Evolutionary conservation across 352 stramenopile genomes (phyloP).

Genomic region (Phytophthora vignae): DNA sequence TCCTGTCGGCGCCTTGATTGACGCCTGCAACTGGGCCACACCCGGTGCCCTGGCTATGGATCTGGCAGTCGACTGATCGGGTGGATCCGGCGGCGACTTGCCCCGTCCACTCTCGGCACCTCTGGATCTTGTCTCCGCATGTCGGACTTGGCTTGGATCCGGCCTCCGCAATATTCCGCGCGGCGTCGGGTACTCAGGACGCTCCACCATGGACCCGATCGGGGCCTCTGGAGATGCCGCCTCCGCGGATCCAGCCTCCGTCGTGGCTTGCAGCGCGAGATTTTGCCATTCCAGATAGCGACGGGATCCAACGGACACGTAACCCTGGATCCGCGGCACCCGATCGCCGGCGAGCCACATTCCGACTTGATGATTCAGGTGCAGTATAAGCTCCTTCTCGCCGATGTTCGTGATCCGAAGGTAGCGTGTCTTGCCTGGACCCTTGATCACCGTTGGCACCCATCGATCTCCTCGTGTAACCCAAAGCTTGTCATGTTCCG

Average conservation of each 20-base stretch:
- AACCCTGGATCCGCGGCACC: constrained; percentile 5
- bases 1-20: too few relatives aligned
- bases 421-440: not conserved
- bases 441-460: constrained; percentile 1
- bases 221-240: not conserved
- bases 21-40: too few relatives aligned
- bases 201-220: not conserved
- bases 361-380: too few relatives aligned
- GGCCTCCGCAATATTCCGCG: too few relatives aligned
- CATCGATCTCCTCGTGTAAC: constrained; percentile 4
- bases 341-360: constrained; percentile 18
- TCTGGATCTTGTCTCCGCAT: too few relatives aligned
- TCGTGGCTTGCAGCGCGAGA: not conserved
- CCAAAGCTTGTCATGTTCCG: constrained; percentile 15
- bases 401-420: constrained; percentile 14
- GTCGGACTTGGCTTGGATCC: too few relatives aligned
- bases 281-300: constrained; percentile 13
- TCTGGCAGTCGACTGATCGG: too few relatives aligned
- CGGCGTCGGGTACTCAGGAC: not conserved
- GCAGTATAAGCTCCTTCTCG: not conserved
- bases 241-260: not conserved
- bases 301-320: constrained; percentile 4
- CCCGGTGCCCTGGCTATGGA: too few relatives aligned
- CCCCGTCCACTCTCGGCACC: too few relatives aligned
- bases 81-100: too few relatives aligned